These are phyloP conservation scores for Colletotrichum agaves DNA, from an alignment of 2,329 filamentous ascomycete species.

Conservation along the genomic window DNA sequence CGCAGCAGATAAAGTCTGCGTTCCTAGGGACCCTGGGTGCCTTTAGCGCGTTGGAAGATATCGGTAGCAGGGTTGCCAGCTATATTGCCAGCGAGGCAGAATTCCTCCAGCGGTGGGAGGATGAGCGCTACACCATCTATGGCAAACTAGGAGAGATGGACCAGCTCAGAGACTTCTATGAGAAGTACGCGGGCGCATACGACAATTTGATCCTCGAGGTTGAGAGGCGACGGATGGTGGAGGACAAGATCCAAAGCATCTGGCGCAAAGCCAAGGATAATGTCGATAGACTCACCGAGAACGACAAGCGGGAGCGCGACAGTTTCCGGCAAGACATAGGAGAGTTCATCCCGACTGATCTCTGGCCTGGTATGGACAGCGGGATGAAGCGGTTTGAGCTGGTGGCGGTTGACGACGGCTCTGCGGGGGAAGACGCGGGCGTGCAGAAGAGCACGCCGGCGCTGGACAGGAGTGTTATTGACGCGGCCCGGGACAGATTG, in stretches of 20 bases:
- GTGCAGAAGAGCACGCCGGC: slow-evolving; percentile 41
- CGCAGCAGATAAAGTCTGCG: slow-evolving; percentile 64
- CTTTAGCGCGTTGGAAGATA: slow-evolving; percentile 73
- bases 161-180: slow-evolving; percentile 83
- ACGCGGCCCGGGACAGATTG: slow-evolving; percentile 42
- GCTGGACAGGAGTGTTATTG: slow-evolving; percentile 45
- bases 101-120: slow-evolving; percentile 76
- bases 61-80: slow-evolving; percentile 72
- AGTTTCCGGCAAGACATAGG: slow-evolving; percentile 84
- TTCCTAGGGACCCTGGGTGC: slow-evolving; percentile 70
- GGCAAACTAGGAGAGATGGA: slow-evolving; percentile 80
- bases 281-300: slow-evolving; percentile 78
- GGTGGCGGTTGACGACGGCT: slow-evolving; percentile 50
- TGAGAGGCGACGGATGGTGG: slow-evolving; percentile 76
- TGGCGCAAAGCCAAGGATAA: slow-evolving; percentile 82
- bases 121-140: slow-evolving; percentile 77
- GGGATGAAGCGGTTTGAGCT: slow-evolving; percentile 65
- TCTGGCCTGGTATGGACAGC: slow-evolving; percentile 83
- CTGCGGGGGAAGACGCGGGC: slow-evolving; percentile 31
- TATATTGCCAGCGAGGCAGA: slow-evolving; percentile 73
- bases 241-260: slow-evolving; percentile 78
- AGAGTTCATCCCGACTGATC: slow-evolving; percentile 86
- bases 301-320: slow-evolving; percentile 79
- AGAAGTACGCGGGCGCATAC: slow-evolving; percentile 86
- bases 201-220: slow-evolving; percentile 87